phyloP scores from a whole-genome alignment of 768 basidiomycete species.

The Termitomyces sp. region DNA sequence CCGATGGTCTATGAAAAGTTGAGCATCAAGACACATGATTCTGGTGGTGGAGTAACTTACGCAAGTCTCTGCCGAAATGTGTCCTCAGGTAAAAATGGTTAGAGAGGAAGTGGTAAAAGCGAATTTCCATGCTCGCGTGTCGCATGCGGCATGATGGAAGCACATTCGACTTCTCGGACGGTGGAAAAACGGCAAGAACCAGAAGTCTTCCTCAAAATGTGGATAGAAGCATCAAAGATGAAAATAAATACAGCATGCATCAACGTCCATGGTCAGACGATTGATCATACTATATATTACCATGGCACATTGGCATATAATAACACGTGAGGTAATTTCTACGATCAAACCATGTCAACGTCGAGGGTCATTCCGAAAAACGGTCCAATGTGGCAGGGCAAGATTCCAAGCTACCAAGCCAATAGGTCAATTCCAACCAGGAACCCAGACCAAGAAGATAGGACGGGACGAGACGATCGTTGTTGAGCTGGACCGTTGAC shows the following conservation, averaged over 20 bases:
- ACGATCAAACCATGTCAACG: neutral
- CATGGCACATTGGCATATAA: neutral
- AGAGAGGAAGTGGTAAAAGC: neutral
- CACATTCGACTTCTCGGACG: neutral
- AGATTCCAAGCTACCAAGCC: neutral
- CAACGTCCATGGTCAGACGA: neutral
- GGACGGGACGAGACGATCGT: too few relatives aligned
- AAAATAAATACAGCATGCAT: neutral
- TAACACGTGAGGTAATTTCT: neutral
- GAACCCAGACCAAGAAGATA: too few relatives aligned
- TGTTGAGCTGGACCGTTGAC: too few relatives aligned
- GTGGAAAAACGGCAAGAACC: neutral
- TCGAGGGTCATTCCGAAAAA: neutral
- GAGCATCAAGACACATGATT: neutral
- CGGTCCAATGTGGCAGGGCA: neutral
- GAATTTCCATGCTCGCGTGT: neutral
- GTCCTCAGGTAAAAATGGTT: neutral
- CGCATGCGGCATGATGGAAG: neutral
- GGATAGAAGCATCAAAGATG: neutral
- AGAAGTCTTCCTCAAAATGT: neutral
- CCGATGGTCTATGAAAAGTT: neutral
- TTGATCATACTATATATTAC: neutral
- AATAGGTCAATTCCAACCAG: too few relatives aligned
- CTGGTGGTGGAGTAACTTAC: neutral
- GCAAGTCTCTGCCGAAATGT: neutral